Conservation (phyloP, 768 basidiomycete species). For the Omphalotus guepiniiformis region DNA sequence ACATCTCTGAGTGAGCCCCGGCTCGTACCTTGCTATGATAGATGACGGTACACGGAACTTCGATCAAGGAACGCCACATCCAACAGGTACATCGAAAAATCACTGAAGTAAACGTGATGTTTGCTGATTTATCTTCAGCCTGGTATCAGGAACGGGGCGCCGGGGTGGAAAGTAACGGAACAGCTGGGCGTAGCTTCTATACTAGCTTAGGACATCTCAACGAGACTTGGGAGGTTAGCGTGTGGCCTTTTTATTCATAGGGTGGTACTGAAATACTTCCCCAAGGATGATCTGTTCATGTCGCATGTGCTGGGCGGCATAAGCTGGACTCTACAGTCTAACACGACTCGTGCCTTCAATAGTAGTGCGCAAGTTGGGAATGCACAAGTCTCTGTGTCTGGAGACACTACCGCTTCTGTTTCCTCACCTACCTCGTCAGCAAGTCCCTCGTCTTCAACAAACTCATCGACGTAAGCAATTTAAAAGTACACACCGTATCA, state of each 20-base stretch:
- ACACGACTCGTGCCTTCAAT: conserved; percentile 69
- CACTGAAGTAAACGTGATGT: neutral
- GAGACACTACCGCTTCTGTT: neutral
- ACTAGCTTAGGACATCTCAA: conserved; percentile 77
- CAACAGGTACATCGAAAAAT: conserved; percentile 48
- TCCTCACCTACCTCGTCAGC: neutral
- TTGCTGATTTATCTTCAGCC: conserved; percentile 36
- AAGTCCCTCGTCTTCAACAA: neutral
- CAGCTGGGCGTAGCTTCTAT: conserved; percentile 77
- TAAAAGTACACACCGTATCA: too few species aligned
- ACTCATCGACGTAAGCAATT: too few species aligned
- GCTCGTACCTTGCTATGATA: conserved; percentile 15
- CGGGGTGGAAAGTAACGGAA: conserved; percentile 46
- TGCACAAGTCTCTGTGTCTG: conserved; percentile 18
- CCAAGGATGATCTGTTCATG: conserved; percentile 63
- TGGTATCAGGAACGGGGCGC: conserved; percentile 82
- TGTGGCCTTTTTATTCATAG: neutral
- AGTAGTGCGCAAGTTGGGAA: conserved; percentile 57
- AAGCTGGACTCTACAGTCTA: conserved; percentile 65
- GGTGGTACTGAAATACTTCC: neutral
- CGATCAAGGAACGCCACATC: conserved; percentile 72
- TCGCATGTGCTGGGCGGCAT: conserved; percentile 74
- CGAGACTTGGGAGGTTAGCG: conserved; percentile 68
- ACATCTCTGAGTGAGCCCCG: too few species aligned
- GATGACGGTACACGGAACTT: conserved; percentile 47